Evolutionary conservation across 495 filamentous ascomycete species (phyloP), one percentile per base, ranked within the genome.

Genomic region (Chaetomium cochliodes): DNA sequence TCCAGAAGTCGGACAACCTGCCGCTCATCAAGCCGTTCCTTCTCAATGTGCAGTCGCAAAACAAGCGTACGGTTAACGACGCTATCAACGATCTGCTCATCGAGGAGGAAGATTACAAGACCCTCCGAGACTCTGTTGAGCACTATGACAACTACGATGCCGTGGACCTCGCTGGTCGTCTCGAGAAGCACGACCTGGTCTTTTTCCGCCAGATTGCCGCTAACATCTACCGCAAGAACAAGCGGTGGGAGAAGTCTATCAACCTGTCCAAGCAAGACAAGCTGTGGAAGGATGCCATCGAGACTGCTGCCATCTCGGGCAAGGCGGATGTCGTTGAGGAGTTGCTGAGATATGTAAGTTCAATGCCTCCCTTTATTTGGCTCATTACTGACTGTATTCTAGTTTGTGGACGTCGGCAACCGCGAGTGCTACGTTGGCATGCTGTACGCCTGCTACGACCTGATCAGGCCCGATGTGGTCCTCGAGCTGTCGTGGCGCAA

Each of bases 221-320:
- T 68, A 96, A 85, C 82, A 98, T 99, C 79, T 99, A 98, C 82
- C 92, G 96, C 67, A 98, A 98, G 85, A 97, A 97, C 82, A 98
- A 97, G 88, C 87, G 96, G 64, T 99, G 96, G 96, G 92, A 96
- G 77, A 97, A 98, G 82, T 97, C 94, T n/a, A 98, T 99, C 76
- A 87, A 90, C 56, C 81, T 99, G 53, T 97, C 92, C 13, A 99
- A 99, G 85, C 96, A 98, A 75, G 96, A 99, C 81, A 98, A 96
- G 86, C 82, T 99, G 42, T 99, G 93, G 87, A 97, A 97, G 84
- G 96, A 99, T 83, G 96, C 96, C 30, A 98, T 99, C 68, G 96
- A 99, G 83, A 99, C 96, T 28, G 86, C 96, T 15, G 96, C 96
- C n/a, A 93, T 97, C 51, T 97, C 93, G 63, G 85, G 84, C 71